phyloP scores from a whole-genome alignment of 192 early-diverging fungal genomes.

The Gamsiella multidivaricata region DNA sequence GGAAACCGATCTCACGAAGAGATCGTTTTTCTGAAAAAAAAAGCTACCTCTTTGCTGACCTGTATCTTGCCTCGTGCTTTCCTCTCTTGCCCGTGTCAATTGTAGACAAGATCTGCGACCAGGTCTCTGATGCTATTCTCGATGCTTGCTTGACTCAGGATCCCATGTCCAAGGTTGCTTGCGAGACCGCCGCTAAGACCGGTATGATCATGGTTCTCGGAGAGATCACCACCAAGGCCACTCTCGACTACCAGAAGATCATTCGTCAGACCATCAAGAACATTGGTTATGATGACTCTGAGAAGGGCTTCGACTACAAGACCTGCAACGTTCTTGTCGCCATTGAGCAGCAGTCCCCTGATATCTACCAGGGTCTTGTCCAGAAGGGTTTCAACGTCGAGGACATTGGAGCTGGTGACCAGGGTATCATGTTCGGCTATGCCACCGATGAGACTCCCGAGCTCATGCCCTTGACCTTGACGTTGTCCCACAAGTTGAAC shows the following conservation, averaged over 20 bases:
- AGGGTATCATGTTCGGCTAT: slow-evolving; percentile 95
- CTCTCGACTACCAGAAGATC: slow-evolving; percentile 99
- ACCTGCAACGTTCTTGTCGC: slow-evolving; percentile 99
- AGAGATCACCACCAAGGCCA: slow-evolving; percentile 99
- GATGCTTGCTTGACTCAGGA: slow-evolving; percentile 96
- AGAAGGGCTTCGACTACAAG: slow-evolving; percentile 99
- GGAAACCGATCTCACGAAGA: too few relatives aligned
- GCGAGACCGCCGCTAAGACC: slow-evolving; percentile 99
- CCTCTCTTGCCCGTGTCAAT: too few relatives aligned
- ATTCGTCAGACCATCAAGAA: slow-evolving; percentile 99
- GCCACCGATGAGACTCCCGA: slow-evolving; percentile 99
- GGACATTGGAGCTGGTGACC: slow-evolving; percentile 99
- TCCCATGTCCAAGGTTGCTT: slow-evolving; percentile 98
- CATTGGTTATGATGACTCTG: slow-evolving; percentile 99
- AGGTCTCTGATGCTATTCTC: slow-evolving; percentile 98
- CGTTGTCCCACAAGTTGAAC: slow-evolving; percentile 98
- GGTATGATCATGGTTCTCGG: slow-evolving; percentile 99
- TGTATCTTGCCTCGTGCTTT: too few relatives aligned
- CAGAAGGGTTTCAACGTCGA: slow-evolving; percentile 92
- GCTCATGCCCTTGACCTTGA: slow-evolving; percentile 96
- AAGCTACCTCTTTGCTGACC: background rate
- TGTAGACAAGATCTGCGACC: slow-evolving; percentile 99
- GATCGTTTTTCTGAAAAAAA: background rate
- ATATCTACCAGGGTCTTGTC: slow-evolving; percentile 97
- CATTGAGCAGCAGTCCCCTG: slow-evolving; percentile 99